A percentile compares a stretch with the other conserved stretches of the same genome.
phyloP scores from a whole-genome alignment of 768 basidiomycete species.

The Agrocybe chaxingu region DNA sequence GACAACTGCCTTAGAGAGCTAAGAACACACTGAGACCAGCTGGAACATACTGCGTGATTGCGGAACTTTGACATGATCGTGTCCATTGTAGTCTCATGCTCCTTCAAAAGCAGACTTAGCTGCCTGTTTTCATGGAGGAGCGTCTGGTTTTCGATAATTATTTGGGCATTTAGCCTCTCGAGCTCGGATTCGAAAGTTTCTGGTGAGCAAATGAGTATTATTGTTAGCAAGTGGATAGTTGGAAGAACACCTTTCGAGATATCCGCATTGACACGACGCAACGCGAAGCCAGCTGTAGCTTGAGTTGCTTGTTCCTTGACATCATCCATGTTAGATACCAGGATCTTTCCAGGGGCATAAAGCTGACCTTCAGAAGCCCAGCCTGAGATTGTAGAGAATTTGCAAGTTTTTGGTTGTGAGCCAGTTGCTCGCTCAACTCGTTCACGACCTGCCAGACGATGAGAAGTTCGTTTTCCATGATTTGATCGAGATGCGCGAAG shows the following conservation, averaged over 20 bases:
- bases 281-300: slow-evolving; percentile 67
- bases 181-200: slow-evolving; percentile 92
- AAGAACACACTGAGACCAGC: slow-evolving; percentile 1
- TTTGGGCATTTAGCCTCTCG: slow-evolving; percentile 84
- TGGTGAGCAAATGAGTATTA: slow-evolving; percentile 39
- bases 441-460: slow-evolving; percentile 77
- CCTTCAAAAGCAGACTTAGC: slow-evolving; percentile 81
- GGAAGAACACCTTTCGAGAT: slow-evolving; percentile 64
- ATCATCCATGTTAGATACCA: slow-evolving; percentile 3
- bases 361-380: slow-evolving; percentile 66
- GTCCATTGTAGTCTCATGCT: slow-evolving; percentile 93
- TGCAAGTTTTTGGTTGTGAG: slow-evolving; percentile 77
- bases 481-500: neutral
- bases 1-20: slow-evolving; percentile 4
- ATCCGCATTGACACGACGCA: slow-evolving; percentile 85
- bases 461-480: slow-evolving; percentile 68
- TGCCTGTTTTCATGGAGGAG: slow-evolving; percentile 95
- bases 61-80: slow-evolving; percentile 97
- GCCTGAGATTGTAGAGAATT: slow-evolving; percentile 66
- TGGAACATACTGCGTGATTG: slow-evolving; percentile 75
- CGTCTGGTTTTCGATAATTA: slow-evolving; percentile 91
- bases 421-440: slow-evolving; percentile 81
- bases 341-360: neutral
- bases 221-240: neutral
- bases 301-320: slow-evolving; percentile 72